Conservation (phyloP, 1,284 basidiomycete genomes). For the Xerocomus subilludens region DNA sequence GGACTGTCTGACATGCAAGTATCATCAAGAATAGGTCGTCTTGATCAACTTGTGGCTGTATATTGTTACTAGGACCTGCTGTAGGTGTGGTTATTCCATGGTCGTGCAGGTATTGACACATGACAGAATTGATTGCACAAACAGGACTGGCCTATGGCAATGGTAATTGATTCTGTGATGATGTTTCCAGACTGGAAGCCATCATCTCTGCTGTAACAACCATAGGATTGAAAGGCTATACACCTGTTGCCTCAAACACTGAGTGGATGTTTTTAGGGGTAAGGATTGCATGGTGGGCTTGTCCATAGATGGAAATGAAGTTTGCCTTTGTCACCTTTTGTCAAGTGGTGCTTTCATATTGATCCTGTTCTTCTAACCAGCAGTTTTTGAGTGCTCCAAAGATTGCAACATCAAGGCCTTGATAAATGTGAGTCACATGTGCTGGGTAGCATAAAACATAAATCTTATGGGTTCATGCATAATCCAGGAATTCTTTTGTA, state of each 20-base stretch:
- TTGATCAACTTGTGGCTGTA: too few relatives aligned
- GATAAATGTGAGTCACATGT: slow-evolving; percentile 7
- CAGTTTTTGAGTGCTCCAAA: neutral
- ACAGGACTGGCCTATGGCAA: neutral
- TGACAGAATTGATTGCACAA: neutral
- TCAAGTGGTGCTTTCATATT: neutral
- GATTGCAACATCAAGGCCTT: slow-evolving; percentile 11
- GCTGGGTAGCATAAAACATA: slow-evolving; percentile 12
- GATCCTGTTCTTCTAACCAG: neutral
- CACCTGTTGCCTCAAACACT: neutral
- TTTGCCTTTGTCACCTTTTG: slow-evolving; percentile 1
- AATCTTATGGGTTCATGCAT: neutral
- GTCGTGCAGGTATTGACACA: too few relatives aligned
- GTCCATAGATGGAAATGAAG: neutral
- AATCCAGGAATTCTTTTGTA: slow-evolving; percentile 4
- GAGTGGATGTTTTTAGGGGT: neutral
- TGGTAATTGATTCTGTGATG: neutral
- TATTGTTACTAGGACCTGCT: too few relatives aligned
- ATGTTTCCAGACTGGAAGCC: slow-evolving; percentile 5
- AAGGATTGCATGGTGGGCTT: neutral
- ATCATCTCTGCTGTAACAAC: neutral
- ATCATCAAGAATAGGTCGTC: too few relatives aligned
- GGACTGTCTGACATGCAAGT: too few relatives aligned
- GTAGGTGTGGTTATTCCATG: too few relatives aligned
- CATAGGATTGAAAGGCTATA: slow-evolving; percentile 11